phyloP scores from a whole-genome alignment of 2,329 filamentous ascomycete genomes.

The Emericellopsis cladophorae region DNA sequence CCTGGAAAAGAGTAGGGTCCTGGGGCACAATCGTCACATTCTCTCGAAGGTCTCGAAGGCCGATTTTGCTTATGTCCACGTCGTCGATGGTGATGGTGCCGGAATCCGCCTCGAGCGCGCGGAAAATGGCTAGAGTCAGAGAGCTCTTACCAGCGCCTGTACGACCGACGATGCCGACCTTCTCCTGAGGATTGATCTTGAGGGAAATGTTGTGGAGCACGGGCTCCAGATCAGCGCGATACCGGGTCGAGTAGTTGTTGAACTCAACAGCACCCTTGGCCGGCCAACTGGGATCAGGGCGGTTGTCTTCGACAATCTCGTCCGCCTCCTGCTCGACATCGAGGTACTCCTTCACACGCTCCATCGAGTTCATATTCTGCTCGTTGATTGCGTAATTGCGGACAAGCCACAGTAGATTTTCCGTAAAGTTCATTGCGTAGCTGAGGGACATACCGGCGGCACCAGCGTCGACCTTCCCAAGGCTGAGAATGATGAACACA shows the following conservation, averaged over 20 bases:
- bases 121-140: constrained; percentile 74
- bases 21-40: constrained; percentile 96
- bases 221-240: constrained; percentile 74
- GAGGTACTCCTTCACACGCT: constrained; percentile 93
- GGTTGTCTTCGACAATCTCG: constrained; percentile 62
- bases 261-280: constrained; percentile 79
- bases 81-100: constrained; percentile 86
- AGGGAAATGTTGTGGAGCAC: constrained; percentile 78
- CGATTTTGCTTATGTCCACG: constrained; percentile 81
- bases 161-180: constrained; percentile 30
- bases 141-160: constrained; percentile 28
- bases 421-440: constrained; percentile 92
- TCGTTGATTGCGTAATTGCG: constrained; percentile 89
- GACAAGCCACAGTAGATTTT: constrained; percentile 94
- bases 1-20: constrained; percentile 88
- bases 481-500: constrained; percentile 74
- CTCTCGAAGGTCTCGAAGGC: constrained; percentile 84
- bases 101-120: constrained; percentile 79
- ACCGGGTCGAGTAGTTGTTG: constrained; percentile 76
- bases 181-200: constrained; percentile 74
- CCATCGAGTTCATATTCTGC: constrained; percentile 99
- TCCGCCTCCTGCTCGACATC: constrained; percentile 90
- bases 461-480: constrained; percentile 76
- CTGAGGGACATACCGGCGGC: constrained; percentile 88
- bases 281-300: constrained; percentile 75